Percentiles rank a stretch among this genome's conserved stretches.
Evolutionary conservation across 169 alveolate species (phyloP).

Genomic region (Plasmodium adleri): DNA sequence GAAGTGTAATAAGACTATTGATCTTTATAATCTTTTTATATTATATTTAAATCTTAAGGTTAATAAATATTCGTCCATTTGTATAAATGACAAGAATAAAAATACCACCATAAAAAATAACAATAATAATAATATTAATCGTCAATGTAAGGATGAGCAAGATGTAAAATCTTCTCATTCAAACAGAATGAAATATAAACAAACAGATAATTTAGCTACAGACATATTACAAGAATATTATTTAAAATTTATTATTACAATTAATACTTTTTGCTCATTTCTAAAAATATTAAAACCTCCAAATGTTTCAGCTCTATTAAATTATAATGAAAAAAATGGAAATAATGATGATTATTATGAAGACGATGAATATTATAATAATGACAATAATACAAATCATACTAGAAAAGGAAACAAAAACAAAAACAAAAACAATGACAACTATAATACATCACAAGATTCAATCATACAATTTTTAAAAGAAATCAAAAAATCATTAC

Average conservation of each 20-base stretch:
- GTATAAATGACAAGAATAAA: background rate
- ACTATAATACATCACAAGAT: background rate
- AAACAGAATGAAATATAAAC: background rate
- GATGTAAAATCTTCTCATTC: background rate
- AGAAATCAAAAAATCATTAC: constrained; percentile 59
- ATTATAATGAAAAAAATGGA: constrained; percentile 27
- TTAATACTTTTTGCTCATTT: constrained; percentile 38
- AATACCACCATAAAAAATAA: background rate
- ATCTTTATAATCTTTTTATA: constrained; percentile 32
- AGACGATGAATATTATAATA: background rate
- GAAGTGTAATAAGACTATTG: constrained; percentile 49
- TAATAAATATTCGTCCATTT: background rate
- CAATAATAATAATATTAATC: background rate
- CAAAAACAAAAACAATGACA: background rate
- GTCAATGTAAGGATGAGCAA: background rate
- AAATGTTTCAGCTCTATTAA: constrained; percentile 59
- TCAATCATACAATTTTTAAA: constrained; percentile 19
- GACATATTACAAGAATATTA: constrained; percentile 60
- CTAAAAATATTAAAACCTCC: constrained; percentile 61
- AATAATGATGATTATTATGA: constrained; percentile 12
- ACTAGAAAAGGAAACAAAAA: background rate
- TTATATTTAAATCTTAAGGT: constrained; percentile 38
- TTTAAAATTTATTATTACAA: constrained; percentile 44
- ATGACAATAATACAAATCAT: background rate
- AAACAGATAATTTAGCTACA: background rate